phyloP scores from a whole-genome alignment of 768 basidiomycete genomes.

The Mycena rebaudengoi region DNA sequence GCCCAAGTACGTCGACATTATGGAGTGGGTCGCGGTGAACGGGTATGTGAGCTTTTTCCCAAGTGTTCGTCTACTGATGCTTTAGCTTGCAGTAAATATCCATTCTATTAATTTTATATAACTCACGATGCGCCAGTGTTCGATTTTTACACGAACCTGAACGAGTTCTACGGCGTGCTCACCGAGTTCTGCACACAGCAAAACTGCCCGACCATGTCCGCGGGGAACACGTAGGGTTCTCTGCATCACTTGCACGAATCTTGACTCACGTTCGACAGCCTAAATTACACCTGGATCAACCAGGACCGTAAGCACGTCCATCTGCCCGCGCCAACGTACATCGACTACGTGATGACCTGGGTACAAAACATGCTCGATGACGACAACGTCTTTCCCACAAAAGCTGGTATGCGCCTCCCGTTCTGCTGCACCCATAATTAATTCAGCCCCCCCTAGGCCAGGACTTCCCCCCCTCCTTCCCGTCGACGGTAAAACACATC shows the following conservation, averaged over 20 bases:
- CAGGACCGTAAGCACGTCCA: slow-evolving; percentile 92
- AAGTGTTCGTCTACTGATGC: too few relatives aligned
- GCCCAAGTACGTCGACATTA: slow-evolving; percentile 97
- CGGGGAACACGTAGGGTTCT: slow-evolving; percentile 78
- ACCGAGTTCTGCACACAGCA: slow-evolving; percentile 94
- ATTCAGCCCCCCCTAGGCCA: slow-evolving; percentile 62
- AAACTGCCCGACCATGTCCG: slow-evolving; percentile 92
- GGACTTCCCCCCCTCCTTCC: slow-evolving; percentile 90
- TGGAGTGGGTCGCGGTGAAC: slow-evolving; percentile 90
- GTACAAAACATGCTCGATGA: slow-evolving; percentile 95
- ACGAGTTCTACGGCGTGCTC: slow-evolving; percentile 95
- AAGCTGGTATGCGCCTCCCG: slow-evolving; percentile 81
- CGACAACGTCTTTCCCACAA: slow-evolving; percentile 92
- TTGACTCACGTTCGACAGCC: slow-evolving; percentile 49
- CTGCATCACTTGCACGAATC: neutral
- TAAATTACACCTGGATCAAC: slow-evolving; percentile 99
- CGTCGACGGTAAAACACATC: slow-evolving; percentile 89
- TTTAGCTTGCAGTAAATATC: too few relatives aligned
- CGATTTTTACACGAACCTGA: slow-evolving; percentile 97
- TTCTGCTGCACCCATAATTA: slow-evolving; percentile 61
- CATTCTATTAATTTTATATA: slow-evolving; percentile 56
- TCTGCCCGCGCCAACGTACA: slow-evolving; percentile 94
- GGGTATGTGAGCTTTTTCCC: slow-evolving; percentile 15
- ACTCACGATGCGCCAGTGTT: slow-evolving; percentile 67
- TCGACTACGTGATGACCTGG: slow-evolving; percentile 99